Evolutionary conservation across 2,329 filamentous ascomycete genomes (phyloP).

Genomic region (Hawksworthiomyces lignivorus): DNA sequence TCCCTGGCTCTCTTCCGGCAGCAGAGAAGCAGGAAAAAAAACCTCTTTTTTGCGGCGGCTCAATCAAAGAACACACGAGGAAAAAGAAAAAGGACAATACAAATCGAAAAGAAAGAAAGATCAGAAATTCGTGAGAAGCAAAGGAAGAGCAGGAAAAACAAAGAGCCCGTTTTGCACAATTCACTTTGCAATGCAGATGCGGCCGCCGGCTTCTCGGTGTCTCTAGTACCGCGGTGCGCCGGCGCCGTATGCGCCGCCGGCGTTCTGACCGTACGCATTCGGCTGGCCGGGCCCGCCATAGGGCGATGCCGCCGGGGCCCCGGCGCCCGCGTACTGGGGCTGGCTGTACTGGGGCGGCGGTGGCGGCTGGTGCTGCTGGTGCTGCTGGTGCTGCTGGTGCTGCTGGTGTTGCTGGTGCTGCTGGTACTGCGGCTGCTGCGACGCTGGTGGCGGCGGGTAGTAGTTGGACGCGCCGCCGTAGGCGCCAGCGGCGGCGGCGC

Average conservation of each 20-base stretch:
- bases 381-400: not conserved
- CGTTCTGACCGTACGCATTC: constrained; percentile 3
- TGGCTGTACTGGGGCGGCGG: constrained; percentile 6
- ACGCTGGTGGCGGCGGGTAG: constrained; percentile 9
- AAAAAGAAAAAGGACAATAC: not conserved
- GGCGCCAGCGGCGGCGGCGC: constrained; percentile 19
- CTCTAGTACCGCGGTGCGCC: constrained; percentile 11
- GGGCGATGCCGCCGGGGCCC: not conserved
- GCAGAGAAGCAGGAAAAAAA: not conserved
- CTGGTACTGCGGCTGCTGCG: not conserved
- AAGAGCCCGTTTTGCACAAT: too few species aligned
- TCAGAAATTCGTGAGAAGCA: not conserved
- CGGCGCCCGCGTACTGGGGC: constrained; percentile 2
- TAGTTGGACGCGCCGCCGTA: constrained; percentile 13
- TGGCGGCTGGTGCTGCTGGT: not conserved
- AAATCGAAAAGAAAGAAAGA: not conserved
- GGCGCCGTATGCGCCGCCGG: not conserved
- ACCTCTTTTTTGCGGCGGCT: too few species aligned
- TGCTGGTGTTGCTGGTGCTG: not conserved
- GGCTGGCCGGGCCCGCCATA: constrained; percentile 5
- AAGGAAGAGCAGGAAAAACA: not conserved
- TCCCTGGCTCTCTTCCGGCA: too few species aligned
- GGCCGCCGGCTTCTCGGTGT: too few species aligned
- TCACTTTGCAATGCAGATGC: too few species aligned
- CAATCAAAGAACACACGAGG: not conserved